A percentile compares a stretch with the other conserved stretches of the same genome.
phyloP scores from a whole-genome alignment of 768 basidiomycete species.

The Galerina marginata region DNA sequence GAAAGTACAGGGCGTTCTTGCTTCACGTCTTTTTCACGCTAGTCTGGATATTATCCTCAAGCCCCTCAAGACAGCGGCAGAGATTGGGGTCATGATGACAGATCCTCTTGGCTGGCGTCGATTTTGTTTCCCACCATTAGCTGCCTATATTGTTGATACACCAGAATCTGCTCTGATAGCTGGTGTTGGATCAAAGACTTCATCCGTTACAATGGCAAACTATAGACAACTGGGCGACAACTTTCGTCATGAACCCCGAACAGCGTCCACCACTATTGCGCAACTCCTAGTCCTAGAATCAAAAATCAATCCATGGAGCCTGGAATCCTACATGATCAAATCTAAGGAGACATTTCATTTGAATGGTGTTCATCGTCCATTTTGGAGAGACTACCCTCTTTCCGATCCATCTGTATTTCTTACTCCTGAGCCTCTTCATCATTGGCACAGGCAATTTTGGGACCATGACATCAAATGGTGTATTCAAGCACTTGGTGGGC shows the following conservation, averaged over 20 bases:
- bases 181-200: slow-evolving; percentile 34
- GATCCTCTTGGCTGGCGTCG: slow-evolving; percentile 29
- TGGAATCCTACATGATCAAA: slow-evolving; percentile 27
- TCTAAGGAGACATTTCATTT: slow-evolving; percentile 27
- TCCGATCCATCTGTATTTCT: slow-evolving; percentile 39
- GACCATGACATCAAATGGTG: slow-evolving; percentile 48
- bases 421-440: slow-evolving; percentile 43
- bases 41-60: slow-evolving; percentile 33
- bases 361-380: slow-evolving; percentile 38
- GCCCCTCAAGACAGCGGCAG: slow-evolving; percentile 35
- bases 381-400: slow-evolving; percentile 43
- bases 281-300: slow-evolving; percentile 17
- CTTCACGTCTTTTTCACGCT: slow-evolving; percentile 31
- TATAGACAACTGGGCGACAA: slow-evolving; percentile 36
- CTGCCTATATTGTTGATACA: slow-evolving; percentile 37
- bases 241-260: slow-evolving; percentile 30
- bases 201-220: slow-evolving; percentile 34
- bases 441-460: slow-evolving; percentile 41
- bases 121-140: slow-evolving; percentile 33
- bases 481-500: slow-evolving; percentile 30
- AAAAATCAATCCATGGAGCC: slow-evolving; percentile 26
- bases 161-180: slow-evolving; percentile 36
- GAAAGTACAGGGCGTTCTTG: slow-evolving; percentile 31
- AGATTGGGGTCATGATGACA: slow-evolving; percentile 31
- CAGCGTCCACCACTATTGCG: slow-evolving; percentile 23